phyloP scores from a whole-genome alignment of 176 grass and related monocot species.

The Avena insularis region DNA sequence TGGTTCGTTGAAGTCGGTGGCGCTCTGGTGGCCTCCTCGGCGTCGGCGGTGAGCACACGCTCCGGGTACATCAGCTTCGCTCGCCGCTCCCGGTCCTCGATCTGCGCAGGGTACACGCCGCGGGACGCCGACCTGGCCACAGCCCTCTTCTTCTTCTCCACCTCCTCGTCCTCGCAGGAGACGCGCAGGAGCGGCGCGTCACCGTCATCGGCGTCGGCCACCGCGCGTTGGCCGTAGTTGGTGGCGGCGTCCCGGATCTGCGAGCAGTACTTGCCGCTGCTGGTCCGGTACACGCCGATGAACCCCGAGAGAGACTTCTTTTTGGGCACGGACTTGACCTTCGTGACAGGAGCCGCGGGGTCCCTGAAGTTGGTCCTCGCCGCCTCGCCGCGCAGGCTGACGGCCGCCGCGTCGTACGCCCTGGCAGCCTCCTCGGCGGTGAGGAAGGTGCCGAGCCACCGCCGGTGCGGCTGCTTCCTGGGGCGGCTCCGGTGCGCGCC shows the following conservation, averaged over 20 bases:
- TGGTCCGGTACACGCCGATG: not conserved
- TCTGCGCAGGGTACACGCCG: not conserved
- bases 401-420: not conserved
- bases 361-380: not conserved
- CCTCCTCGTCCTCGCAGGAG: not conserved
- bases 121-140: not conserved
- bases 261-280: not conserved
- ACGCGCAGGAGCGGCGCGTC: not conserved
- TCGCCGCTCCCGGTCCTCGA: too few relatives aligned
- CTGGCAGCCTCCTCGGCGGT: not conserved
- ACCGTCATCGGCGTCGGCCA: not conserved
- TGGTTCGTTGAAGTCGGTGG: not conserved
- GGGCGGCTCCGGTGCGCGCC: not conserved
- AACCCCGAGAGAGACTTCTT: not conserved
- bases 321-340: too few relatives aligned
- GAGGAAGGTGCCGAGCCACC: not conserved
- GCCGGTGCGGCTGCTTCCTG: not conserved
- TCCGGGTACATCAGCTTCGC: too few relatives aligned
- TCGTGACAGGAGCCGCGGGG: not conserved
- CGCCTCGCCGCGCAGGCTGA: not conserved
- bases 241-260: not conserved
- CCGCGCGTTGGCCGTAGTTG: not conserved
- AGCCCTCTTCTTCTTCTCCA: not conserved
- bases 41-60: too few relatives aligned
- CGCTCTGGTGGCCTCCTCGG: too few relatives aligned